Conservation (phyloP, 164 flowering plant genomes). For the Brasenia schreberi region DNA sequence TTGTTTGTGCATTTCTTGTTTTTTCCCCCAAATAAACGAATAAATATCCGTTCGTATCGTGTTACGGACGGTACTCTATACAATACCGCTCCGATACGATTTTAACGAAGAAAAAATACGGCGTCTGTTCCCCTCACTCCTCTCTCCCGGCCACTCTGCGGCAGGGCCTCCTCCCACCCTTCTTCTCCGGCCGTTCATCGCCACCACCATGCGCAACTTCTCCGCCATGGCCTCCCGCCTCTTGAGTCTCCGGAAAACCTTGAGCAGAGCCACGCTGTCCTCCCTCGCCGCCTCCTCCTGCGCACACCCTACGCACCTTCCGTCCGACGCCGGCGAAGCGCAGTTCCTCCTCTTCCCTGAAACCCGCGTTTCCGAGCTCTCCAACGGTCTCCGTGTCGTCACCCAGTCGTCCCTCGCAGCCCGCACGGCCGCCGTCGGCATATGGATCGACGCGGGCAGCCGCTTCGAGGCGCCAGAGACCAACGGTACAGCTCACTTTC, state of each 20-base stretch:
- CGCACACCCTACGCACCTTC: constrained; percentile 1
- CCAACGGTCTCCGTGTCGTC: constrained; percentile 64
- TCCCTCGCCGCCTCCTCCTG: constrained; percentile 3
- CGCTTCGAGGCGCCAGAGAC: constrained; percentile 63
- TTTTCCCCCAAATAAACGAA: no score
- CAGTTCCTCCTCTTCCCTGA: constrained; percentile 8
- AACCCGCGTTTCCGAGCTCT: constrained; percentile 50
- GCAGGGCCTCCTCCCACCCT: no score
- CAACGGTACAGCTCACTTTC: constrained; percentile 82
- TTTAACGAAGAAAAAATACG: no score
- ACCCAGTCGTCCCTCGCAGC: constrained; percentile 47
- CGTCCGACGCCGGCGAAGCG: not conserved
- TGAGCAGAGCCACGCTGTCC: not conserved
- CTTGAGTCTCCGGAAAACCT: not conserved
- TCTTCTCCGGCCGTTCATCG: no score
- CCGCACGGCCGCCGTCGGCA: constrained; percentile 68
- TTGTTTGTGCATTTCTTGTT: no score
- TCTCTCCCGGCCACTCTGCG: no score
- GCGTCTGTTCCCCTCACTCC: no score
- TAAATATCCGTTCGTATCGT: no score
- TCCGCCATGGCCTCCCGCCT: not conserved
- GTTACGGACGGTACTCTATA: no score
- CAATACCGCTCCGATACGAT: no score
- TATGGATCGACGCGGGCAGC: constrained; percentile 89
- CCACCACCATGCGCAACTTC: not conserved